Evolutionary conservation across 768 basidiomycete species (phyloP), one percentile per base, ranked within the genome.

Genomic region (Holtermanniella nyarrowii): DNA sequence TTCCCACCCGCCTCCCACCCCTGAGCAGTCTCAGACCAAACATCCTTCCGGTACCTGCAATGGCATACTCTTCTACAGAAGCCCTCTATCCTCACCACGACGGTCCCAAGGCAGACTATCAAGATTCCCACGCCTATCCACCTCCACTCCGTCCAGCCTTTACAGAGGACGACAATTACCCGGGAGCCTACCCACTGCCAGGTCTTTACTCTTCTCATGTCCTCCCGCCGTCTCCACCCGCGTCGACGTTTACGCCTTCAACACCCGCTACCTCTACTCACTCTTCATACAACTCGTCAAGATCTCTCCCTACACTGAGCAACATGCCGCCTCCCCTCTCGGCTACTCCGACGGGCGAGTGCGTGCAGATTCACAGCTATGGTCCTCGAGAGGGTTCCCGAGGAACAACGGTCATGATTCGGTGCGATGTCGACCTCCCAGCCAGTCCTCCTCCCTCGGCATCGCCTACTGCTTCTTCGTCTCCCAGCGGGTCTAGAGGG

Each of bases 331-430:
- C 52, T 14, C 31, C 40, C 18, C 13, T 4, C 27, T 42, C 42
- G 49, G 21, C 42, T 39, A 21, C 45, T 3, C 46, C 21, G 37
- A 22, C 18, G 21, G 14, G 16, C 37, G 14, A 37, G n/a, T 40
- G 51, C 37, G 51, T 64, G 16, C 49, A 42, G 10, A 46, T 87
- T 57, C 77, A 80, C 57, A 78, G 77, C 54, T 86, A 80, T 70
- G 73, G 78, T 12, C 84, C 84, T 7, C 69, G 75, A 18, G 78
- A 82, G 65, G 87, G 86, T 52, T 76, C 77, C 55, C 71, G 76
- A 20, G 83, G 82, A 50, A 76, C 79, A 0, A 79, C 77, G 46
- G 78, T 89, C 63, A 76, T 79, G 27, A 80, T 84, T 57, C 76
- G 78, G 58, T 78, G 82, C 50, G 77, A 79, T 58, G 82, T 84